A percentile compares a stretch with the other conserved stretches of the same genome.
Conservation (phyloP, 1,139 yeast genomes). For the Candida tetrigidarum region DNA sequence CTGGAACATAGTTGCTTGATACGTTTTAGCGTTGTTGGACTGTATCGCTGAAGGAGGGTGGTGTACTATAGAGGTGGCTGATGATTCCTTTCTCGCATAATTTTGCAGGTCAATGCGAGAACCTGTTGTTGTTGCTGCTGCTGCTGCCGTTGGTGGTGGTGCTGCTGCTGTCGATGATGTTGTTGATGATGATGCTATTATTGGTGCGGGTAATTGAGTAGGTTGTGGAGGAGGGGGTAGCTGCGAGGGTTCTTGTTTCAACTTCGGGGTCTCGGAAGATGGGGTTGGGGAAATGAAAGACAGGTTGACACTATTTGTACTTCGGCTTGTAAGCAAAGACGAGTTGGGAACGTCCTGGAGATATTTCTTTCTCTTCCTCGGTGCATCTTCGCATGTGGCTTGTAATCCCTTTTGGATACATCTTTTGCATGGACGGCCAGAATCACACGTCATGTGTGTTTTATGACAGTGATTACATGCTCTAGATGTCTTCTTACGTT, state of each 20-base stretch:
- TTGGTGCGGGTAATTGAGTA: no score
- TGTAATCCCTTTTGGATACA: slow-evolving; percentile 74
- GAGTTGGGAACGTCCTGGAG: slow-evolving; percentile 56
- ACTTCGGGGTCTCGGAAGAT: not conserved
- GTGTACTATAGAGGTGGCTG: not conserved
- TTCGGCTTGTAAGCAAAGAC: slow-evolving; percentile 14
- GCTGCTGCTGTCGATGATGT: no score
- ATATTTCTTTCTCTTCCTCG: slow-evolving; percentile 84
- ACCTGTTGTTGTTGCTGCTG: slow-evolving; percentile 1
- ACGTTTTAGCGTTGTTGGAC: slow-evolving; percentile 14
- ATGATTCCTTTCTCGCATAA: not conserved
- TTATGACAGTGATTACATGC: slow-evolving; percentile 89
- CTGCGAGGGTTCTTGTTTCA: not conserved
- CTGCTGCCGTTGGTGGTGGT: no score
- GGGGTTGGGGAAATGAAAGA: not conserved
- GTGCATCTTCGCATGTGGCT: slow-evolving; percentile 86
- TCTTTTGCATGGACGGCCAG: slow-evolving; percentile 77
- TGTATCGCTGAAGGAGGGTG: not conserved
- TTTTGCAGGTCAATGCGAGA: not conserved
- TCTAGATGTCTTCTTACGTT: slow-evolving; percentile 64
- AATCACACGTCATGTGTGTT: slow-evolving; percentile 88
- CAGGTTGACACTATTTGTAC: slow-evolving; percentile 1
- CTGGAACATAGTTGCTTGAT: slow-evolving; percentile 21
- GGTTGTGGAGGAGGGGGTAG: not conserved
- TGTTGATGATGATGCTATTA: no score